Percentiles rank a stretch among this genome's conserved stretches.
Evolutionary conservation across 2,329 filamentous ascomycete genomes (phyloP).

Genomic region (Botrytis deweyae): DNA sequence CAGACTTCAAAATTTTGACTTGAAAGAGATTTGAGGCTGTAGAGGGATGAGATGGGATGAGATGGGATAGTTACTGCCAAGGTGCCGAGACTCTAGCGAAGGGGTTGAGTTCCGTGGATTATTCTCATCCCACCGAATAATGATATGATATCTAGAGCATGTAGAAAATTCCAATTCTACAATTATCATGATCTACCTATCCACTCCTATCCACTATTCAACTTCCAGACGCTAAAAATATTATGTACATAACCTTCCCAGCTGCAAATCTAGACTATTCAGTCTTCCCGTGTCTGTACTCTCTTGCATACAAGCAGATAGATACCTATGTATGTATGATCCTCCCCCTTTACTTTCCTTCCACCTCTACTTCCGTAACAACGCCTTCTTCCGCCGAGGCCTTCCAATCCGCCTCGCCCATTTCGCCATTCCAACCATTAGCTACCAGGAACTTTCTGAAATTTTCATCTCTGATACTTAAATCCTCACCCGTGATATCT

Average conservation of each 20-base stretch:
- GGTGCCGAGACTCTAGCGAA: background rate
- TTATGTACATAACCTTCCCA: background rate
- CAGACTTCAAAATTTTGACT: background rate
- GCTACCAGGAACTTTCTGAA: conserved; percentile 47
- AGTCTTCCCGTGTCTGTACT: background rate
- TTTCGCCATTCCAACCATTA: conserved; percentile 49
- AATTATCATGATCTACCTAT: background rate
- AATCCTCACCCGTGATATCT: conserved; percentile 47
- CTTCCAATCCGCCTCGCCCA: conserved; percentile 45
- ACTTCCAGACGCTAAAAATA: background rate
- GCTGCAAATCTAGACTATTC: background rate
- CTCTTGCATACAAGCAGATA: background rate
- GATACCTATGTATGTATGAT: too few species aligned
- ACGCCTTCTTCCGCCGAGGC: conserved; percentile 36
- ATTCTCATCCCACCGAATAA: background rate
- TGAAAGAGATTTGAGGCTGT: background rate
- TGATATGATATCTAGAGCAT: background rate
- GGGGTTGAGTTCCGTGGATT: background rate
- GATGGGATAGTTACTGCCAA: background rate
- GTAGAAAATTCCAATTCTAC: background rate
- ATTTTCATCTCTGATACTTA: conserved; percentile 45
- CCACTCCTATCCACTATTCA: background rate
- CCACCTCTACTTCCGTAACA: conserved; percentile 6
- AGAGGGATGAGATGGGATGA: background rate
- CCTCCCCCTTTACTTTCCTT: background rate